Evolutionary conservation across 805 yeast species (phyloP), one percentile per base, ranked within the genome.

Genomic region (Metschnikowia rubicola): DNA sequence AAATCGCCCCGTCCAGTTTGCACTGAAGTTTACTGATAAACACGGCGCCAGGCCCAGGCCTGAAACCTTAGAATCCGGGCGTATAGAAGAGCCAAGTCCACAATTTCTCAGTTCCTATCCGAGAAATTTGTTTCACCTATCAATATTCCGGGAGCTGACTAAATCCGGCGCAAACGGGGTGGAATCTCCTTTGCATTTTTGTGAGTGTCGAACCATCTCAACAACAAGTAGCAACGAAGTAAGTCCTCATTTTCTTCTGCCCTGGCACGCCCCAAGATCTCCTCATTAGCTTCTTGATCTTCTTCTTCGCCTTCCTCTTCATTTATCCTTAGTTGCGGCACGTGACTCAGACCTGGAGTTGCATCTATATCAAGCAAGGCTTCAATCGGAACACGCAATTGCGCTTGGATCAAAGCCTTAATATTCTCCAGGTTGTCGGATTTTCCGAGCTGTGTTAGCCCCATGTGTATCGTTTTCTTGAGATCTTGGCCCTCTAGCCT

Each of bases 131-230:
- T 15, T 15, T 15, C 2, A 15, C 17, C 17, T 15, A 15, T 15
- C 17, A 15, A 15, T 2, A 15, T 15, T 2, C 3, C 17, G 3
- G 17, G 17, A 15, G 17, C 3, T 29, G 10, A n/a, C 13, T 21
- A 41, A 9, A 4, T 17, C 15, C 47, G 37, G 10, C 42, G 48
- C 31, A 45, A 41, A 8, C n/a, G 5, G 37, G 3, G 28, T n/a
- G 48, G 48, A 17, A 45, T 38, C 12, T 30, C 39, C 26, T 3
- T 13, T 10, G 44, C 41, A 8, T 15, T 15, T 30, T n/a, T 13
- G 39, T 45, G 31, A n/a, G 32, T 31, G 21, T 37, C 38, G 13
- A 45, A 33, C 48, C 48, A 45, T 32, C 35, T 45, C 35, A 41
- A 37, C 39, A 41, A 34, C 43, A 46, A 46, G 37, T 38, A 42